Conservation (phyloP, 176 grass and related monocot species). For the Otatea glauca region DNA sequence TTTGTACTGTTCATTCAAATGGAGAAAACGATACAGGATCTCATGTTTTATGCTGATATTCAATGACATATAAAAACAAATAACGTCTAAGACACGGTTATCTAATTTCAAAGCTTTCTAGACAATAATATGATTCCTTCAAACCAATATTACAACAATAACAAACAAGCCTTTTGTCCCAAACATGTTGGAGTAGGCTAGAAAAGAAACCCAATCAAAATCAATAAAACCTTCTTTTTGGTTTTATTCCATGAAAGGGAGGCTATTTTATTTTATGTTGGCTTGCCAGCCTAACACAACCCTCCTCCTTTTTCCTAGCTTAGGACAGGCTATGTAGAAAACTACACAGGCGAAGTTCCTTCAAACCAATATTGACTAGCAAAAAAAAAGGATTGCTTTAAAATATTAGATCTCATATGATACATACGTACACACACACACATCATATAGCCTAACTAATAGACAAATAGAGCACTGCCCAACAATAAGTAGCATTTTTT, state of each 20-base stretch:
- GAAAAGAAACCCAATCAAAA: too few species aligned
- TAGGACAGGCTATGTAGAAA: too few species aligned
- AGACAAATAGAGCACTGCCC: not conserved
- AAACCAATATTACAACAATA: conserved; percentile 27
- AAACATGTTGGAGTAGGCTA: too few species aligned
- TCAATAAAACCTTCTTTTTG: too few species aligned
- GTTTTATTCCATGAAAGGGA: too few species aligned
- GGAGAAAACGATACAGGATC: not conserved
- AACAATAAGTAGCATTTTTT: not conserved
- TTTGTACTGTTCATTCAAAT: conserved; percentile 7
- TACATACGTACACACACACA: too few species aligned
- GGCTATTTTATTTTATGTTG: too few species aligned
- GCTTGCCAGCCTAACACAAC: too few species aligned
- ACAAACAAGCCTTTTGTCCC: too few species aligned
- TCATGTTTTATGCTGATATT: conserved; percentile 17
- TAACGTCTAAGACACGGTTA: not conserved
- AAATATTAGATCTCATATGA: not conserved
- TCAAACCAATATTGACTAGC: too few species aligned
- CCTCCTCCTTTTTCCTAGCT: too few species aligned
- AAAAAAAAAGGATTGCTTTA: not conserved
- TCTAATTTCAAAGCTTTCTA: not conserved
- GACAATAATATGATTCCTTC: conserved; percentile 18
- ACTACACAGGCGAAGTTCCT: too few species aligned
- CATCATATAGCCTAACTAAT: not conserved
- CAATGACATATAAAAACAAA: not conserved